Evolutionary conservation across 2,329 filamentous ascomycete genomes (phyloP).

Genomic region (Blastomyces percursus): DNA sequence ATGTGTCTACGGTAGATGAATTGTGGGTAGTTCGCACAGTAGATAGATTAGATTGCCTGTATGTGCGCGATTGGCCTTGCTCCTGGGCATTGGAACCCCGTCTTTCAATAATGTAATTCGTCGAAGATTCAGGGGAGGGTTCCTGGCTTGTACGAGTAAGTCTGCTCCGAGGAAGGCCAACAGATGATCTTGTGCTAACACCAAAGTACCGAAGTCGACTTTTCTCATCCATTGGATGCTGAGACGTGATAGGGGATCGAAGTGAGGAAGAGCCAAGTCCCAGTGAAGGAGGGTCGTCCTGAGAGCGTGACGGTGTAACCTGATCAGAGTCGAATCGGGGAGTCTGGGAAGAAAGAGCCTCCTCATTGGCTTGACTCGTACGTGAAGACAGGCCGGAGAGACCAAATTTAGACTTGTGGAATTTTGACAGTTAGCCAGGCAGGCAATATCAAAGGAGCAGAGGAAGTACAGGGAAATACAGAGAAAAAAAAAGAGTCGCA

Average conservation of each 20-base stretch:
- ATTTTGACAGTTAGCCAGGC: conserved; percentile 15
- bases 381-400: conserved; percentile 30
- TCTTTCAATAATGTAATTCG: conserved; percentile 15
- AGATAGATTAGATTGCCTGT: conserved; percentile 26
- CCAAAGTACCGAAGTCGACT: conserved; percentile 26
- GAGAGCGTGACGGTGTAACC: conserved; percentile 27
- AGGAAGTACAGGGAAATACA: not conserved
- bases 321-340: conserved; percentile 21
- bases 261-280: conserved; percentile 20
- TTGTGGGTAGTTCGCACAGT: conserved; percentile 29
- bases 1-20: conserved; percentile 25
- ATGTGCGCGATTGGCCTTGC: conserved; percentile 16
- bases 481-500: not conserved
- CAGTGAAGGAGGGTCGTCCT: conserved; percentile 24
- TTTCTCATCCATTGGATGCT: conserved; percentile 32
- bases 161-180: conserved; percentile 28
- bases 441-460: not conserved
- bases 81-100: conserved; percentile 12
- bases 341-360: conserved; percentile 30
- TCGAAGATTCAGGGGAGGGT: conserved; percentile 23
- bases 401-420: conserved; percentile 26
- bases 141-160: conserved; percentile 29
- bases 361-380: conserved; percentile 22
- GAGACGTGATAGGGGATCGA: conserved; percentile 25
- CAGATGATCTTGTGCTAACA: conserved; percentile 26